Evolutionary conservation across 768 basidiomycete genomes (phyloP), one percentile per base, ranked within the genome.

Genomic region (Hericium alpestre): DNA sequence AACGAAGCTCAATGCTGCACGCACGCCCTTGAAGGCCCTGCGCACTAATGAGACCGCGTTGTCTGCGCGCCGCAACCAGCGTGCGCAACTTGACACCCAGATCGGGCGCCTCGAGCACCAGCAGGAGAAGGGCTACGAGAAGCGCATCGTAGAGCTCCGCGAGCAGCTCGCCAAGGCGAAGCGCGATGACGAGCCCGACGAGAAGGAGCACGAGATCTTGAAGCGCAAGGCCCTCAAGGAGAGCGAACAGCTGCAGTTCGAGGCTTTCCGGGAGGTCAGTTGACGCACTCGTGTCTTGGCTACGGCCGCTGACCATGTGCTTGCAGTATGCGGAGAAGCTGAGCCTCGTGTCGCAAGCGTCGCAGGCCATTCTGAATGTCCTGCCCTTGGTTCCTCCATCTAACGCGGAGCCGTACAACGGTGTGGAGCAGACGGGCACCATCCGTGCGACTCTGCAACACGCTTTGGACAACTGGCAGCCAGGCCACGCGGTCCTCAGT

Each of bases 241-340:
- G 64, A 88, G 86, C 67, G 90, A 92, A 65, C 72, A 75, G 49
- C 66, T 74, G 43, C 91, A 89, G 63, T 93, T 91, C 89, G 81
- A 85, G 46, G 90, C 90, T 11, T 70, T 91, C 53, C 77, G 81
- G 65, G 90, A 93, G 81, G 90, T 88, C 64, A 55, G 65, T 63
- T 2, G 20, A 43, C 8, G 27, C 43, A 37, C 13, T 50, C 58
- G 2, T 32, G 1, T 32, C 32, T 7, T 9, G 32, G 32, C 8
- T 32, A 32, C 8, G 6, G 32, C 32, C 32, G 32, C 32, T 32
- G 8, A 32, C 9, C 32, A 7, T 32, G 7, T 32, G 4, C 23
- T 7, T 54, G 1, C 55, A 92, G 90, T 93, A 85, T 57, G 87
- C 81, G 49, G 90, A 93, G 68, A 93, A 92, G 66, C 70, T 93